Evolutionary conservation across 768 basidiomycete genomes (phyloP).

Genomic region (Rhizopogon rudus): DNA sequence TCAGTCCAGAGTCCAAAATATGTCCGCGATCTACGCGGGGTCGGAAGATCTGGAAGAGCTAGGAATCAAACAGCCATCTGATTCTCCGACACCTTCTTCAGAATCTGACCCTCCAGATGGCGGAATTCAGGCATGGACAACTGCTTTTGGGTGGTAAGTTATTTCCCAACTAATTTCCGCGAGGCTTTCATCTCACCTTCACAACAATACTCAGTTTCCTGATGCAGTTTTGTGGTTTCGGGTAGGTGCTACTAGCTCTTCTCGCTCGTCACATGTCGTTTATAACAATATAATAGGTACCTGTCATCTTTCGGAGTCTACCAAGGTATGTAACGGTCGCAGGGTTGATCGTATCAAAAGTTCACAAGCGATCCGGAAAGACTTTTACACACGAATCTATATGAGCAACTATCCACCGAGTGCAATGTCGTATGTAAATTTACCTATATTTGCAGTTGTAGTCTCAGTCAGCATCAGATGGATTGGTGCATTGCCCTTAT

Average conservation of each 20-base stretch:
- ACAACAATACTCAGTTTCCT: conserved; percentile 15
- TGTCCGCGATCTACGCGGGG: no score
- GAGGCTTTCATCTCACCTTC: background rate
- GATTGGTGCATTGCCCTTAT: conserved; percentile 28
- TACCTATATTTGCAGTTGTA: background rate
- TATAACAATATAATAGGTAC: conserved; percentile 4
- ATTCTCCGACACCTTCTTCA: no score
- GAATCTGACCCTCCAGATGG: conserved; percentile 14
- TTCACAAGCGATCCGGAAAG: conserved; percentile 10
- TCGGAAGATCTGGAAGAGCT: no score
- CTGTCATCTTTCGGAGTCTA: conserved; percentile 27
- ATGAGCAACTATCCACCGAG: conserved; percentile 28
- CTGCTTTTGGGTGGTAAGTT: conserved; percentile 17
- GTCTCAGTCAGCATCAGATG: conserved; percentile 12
- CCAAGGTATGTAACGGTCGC: conserved; percentile 13
- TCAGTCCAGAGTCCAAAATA: no score
- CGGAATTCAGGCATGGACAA: conserved; percentile 19
- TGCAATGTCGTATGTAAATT: conserved; percentile 28
- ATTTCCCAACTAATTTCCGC: no score
- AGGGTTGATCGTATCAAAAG: no score
- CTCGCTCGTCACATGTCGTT: no score
- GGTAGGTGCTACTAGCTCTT: conserved; percentile 8
- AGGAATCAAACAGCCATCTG: no score
- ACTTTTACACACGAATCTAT: conserved; percentile 33
- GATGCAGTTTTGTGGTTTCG: conserved; percentile 29